Evolutionary conservation across 768 basidiomycete genomes (phyloP).

Genomic region (Rhodotorula diobovata): DNA sequence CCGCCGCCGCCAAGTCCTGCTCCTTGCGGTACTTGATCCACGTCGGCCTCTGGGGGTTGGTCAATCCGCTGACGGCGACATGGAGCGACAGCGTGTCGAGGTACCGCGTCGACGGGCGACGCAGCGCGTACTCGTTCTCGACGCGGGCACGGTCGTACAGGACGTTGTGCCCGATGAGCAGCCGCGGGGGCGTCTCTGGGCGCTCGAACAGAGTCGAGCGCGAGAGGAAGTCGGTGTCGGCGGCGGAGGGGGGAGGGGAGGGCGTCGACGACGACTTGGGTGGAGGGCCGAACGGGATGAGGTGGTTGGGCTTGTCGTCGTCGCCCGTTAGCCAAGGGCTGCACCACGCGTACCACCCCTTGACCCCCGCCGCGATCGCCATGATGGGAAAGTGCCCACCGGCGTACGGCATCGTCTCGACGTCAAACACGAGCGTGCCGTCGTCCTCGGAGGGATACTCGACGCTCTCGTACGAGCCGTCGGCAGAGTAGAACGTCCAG

Average conservation of each 20-base stretch:
- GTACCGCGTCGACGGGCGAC: slow-evolving; percentile 67
- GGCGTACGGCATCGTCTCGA: slow-evolving; percentile 83
- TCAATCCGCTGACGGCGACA: slow-evolving; percentile 87
- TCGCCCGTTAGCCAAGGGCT: slow-evolving; percentile 82
- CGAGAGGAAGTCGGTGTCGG: neutral
- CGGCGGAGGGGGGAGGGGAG: neutral
- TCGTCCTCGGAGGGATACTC: slow-evolving; percentile 58
- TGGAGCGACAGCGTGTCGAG: slow-evolving; percentile 94
- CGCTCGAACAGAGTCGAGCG: slow-evolving; percentile 46
- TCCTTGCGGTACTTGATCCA: slow-evolving; percentile 83
- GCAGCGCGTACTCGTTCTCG: slow-evolving; percentile 71
- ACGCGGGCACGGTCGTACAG: slow-evolving; percentile 85
- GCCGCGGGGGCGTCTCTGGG: slow-evolving; percentile 49
- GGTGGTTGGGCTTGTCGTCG: slow-evolving; percentile 57
- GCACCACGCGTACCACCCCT: slow-evolving; percentile 93
- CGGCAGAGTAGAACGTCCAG: slow-evolving; percentile 82
- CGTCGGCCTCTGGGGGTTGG: slow-evolving; percentile 85
- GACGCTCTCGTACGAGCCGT: slow-evolving; percentile 73
- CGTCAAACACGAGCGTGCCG: slow-evolving; percentile 75
- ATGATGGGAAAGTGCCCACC: slow-evolving; percentile 72
- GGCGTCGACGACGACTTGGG: neutral
- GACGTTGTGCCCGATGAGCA: slow-evolving; percentile 91
- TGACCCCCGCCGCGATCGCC: slow-evolving; percentile 76
- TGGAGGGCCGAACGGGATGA: slow-evolving; percentile 65
- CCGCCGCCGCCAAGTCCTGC: slow-evolving; percentile 47